Base-by-base conservation (phyloP, 345 rosid genomes). In the Citrus trifoliata region DNA sequence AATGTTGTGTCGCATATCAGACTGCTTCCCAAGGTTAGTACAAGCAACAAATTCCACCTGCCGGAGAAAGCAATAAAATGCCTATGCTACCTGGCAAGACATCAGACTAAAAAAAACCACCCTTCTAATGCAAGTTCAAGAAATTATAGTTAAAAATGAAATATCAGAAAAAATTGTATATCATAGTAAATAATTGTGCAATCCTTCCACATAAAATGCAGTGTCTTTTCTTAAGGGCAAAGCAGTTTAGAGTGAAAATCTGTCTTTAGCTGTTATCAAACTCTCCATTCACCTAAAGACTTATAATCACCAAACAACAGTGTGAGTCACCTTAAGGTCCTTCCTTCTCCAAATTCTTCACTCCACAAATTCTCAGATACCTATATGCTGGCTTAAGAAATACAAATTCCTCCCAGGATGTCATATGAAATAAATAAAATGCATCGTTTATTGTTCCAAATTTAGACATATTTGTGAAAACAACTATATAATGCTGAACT, bases 341-440 rank as follows among this genome's bases (percentile, higher is more conserved):
- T 60, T 60, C 42, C 68, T 76, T 74, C 68, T 30, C 35, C 25
- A 38, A 51, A 32, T 63, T 64, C 61, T 51, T 59, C 33, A 35
- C 68, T 4, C 71, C 35, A 55, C 35, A 37, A 53, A 63, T 65
- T 64, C 51, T 76, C 83, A 76, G 38, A 74, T 18, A 76, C 21
- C n/a, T 72, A 35, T 48, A 55, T 30, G 24, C 62, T 63, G 30
- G 40, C 78, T 37, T 35, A 67, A 58, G 71, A 73, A 60, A 42
- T 32, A 66, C 46, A 65, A 66, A 18, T 40, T 13, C 42, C 58
- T 76, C 46, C 42, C 32, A 35, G 42, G 32, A 63, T 63, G 70
- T 61, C 7, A 12, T 14, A 9, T 48, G 13, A 30, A 64, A 30
- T 33, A 51, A 65, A 75, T 51, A 70, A 75, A 51, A 38, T 62